phyloP scores from a whole-genome alignment of 2,329 filamentous ascomycete species.

The Diaporthe sp. region DNA sequence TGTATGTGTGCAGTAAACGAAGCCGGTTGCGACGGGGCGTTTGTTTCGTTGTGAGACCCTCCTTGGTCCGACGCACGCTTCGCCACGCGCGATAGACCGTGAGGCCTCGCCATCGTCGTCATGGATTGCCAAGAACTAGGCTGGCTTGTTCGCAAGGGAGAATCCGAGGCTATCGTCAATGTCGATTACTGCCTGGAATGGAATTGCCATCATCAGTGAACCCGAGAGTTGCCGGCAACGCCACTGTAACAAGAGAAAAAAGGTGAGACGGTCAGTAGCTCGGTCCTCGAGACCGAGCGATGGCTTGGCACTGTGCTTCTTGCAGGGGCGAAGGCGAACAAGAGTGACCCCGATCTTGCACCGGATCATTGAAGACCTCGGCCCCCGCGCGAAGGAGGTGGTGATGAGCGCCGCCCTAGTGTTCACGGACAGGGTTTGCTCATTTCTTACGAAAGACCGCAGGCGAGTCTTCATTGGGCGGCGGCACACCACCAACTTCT shows the following conservation, averaged over 20 bases:
- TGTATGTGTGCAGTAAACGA: slow-evolving; percentile 1
- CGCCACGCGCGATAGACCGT: not conserved
- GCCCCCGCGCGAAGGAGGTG: slow-evolving; percentile 1
- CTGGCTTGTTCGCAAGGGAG: not conserved
- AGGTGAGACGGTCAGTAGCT: slow-evolving; percentile 30
- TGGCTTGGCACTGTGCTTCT: slow-evolving; percentile 12
- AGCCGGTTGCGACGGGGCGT: not conserved
- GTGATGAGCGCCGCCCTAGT: slow-evolving; percentile 26
- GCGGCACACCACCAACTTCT: slow-evolving; percentile 20
- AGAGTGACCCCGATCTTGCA: slow-evolving; percentile 28
- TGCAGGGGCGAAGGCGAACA: not conserved
- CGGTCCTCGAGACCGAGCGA: slow-evolving; percentile 19
- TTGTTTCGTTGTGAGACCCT: not conserved
- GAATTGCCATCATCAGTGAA: not conserved
- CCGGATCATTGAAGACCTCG: slow-evolving; percentile 15
- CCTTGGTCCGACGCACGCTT: not conserved
- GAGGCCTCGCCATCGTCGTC: slow-evolving; percentile 17
- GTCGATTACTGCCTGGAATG: not conserved
- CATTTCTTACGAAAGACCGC: slow-evolving; percentile 25
- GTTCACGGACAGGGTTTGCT: slow-evolving; percentile 15
- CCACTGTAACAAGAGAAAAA: slow-evolving; percentile 19
- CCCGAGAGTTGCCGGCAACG: slow-evolving; percentile 25
- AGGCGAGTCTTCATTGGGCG: slow-evolving; percentile 29
- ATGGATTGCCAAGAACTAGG: slow-evolving; percentile 15
- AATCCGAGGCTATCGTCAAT: slow-evolving; percentile 20